Evolutionary conservation across 257 asterid species (phyloP), one percentile per base, ranked within the genome.

Genomic region (Gentiana macrophylla): DNA sequence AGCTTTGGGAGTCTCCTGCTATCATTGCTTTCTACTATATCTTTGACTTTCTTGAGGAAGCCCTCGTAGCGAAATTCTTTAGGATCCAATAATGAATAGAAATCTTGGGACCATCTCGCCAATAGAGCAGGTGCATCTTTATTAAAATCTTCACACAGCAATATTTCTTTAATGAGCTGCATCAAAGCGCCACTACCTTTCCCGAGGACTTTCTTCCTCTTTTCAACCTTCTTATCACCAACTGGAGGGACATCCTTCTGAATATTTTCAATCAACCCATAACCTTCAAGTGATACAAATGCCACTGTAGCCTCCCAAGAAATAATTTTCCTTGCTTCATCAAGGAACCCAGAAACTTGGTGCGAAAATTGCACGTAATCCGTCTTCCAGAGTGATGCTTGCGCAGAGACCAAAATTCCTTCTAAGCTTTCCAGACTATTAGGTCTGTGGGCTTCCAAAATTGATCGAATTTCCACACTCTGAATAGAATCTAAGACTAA

Each of bases 21-120:
- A 60, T 88, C 95, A 74, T 88, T 92, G 76, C 89, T 85, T 68
- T 88, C 94, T 49, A 87, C 97, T 4, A 88, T 85, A 68, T 81
- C 97, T 71, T 83, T 92, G 68, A 85, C 80, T 70, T 85, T 92
- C 66, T 63, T 52, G 49, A 79, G 51, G 41, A 92, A 72, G 56
- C 56, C 73, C 35, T 74, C 81, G 63, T 81, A 80, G 12, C 74
- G 69, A 46, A 59, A 45, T 50, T 67, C 67, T 60, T 66, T 67
- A 1, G 91, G 94, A 67, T 92, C 80, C 70, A 88, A 70, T 51
- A 76, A 53, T 1, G 77, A 67, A 33, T 67, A 63, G 53, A 79
- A 68, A 69, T 68, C 70, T 53, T 55, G 65, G 48, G 64, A 65
- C 57, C 47, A 74, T 57, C 70, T 72, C 52, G 76, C 84, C 73